Percentiles rank a stretch among this genome's conserved stretches.
Evolutionary conservation across 805 yeast species (phyloP).

Genomic region (Tanozyma kutaoensis): DNA sequence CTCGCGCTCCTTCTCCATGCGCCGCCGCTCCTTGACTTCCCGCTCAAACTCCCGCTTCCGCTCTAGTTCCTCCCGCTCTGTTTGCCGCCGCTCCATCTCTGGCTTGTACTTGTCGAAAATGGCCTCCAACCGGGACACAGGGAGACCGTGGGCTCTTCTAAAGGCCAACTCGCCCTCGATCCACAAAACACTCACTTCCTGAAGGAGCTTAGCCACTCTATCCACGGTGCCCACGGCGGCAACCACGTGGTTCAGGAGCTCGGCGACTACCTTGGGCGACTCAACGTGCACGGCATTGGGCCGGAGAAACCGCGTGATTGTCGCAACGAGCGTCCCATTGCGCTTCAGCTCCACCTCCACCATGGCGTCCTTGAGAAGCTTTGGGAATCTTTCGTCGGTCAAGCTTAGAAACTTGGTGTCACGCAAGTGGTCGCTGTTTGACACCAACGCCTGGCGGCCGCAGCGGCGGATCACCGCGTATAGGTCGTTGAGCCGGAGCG

Average conservation of each 20-base stretch:
- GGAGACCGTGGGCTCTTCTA: slow-evolving; percentile 21
- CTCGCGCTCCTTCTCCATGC: not conserved
- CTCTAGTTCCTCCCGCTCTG: not conserved
- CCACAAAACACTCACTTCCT: slow-evolving; percentile 29
- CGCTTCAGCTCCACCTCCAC: slow-evolving; percentile 30
- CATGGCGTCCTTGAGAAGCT: slow-evolving; percentile 19
- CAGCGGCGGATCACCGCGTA: slow-evolving; percentile 32
- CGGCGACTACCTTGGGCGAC: slow-evolving; percentile 21
- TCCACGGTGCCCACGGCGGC: slow-evolving; percentile 23
- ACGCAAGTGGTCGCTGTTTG: slow-evolving; percentile 28
- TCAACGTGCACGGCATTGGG: slow-evolving; percentile 21
- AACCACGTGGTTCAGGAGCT: slow-evolving; percentile 25
- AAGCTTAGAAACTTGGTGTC: slow-evolving; percentile 24
- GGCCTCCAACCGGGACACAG: slow-evolving; percentile 4
- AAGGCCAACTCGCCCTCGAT: slow-evolving; percentile 26
- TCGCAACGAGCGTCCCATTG: slow-evolving; percentile 35
- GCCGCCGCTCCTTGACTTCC: too few species aligned
- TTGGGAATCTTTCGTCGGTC: slow-evolving; percentile 6
- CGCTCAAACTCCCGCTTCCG: too few species aligned
- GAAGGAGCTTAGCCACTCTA: slow-evolving; percentile 15
- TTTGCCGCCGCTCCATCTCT: not conserved
- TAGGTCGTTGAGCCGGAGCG: slow-evolving; percentile 35
- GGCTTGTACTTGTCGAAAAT: slow-evolving; percentile 1
- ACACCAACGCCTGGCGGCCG: slow-evolving; percentile 33
- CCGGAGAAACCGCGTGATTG: slow-evolving; percentile 31